These are phyloP conservation scores for Quercus lobata DNA, from an alignment of 331 rosid genomes.

Conservation along the genomic window DNA sequence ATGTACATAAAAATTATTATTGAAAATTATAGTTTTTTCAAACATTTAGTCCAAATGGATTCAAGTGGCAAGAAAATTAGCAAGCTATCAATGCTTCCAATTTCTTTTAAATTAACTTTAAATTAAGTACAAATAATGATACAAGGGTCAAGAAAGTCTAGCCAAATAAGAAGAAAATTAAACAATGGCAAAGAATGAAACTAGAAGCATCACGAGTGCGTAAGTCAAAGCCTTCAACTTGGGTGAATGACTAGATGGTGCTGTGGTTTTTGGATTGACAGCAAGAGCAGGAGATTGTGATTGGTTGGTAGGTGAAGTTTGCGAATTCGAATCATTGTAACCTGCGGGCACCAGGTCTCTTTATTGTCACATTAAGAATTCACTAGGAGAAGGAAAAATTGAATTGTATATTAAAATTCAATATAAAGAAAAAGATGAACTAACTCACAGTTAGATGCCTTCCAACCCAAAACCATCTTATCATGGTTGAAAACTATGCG, in stretches of 20 bases:
- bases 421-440: background rate
- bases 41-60: no score
- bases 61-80: no score
- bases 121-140: background rate
- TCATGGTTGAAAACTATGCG: constrained; percentile 69
- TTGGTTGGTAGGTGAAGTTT: constrained; percentile 28
- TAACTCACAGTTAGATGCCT: constrained; percentile 61
- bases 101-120: no score
- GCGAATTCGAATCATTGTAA: constrained; percentile 30
- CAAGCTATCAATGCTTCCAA: no score
- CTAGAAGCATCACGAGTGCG: constrained; percentile 18
- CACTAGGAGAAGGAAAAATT: background rate
- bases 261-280: constrained; percentile 50
- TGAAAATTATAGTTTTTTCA: no score
- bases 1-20: no score
- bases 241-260: constrained; percentile 34
- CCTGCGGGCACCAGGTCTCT: constrained; percentile 41
- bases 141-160: constrained; percentile 9
- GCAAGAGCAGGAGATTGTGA: constrained; percentile 39
- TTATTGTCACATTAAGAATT: background rate
- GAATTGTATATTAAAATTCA: background rate
- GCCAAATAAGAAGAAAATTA: constrained; percentile 22
- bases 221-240: constrained; percentile 28
- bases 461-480: constrained; percentile 71
- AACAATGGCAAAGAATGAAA: constrained; percentile 35